Conservation (phyloP, 345 rosid genomes). For the Firmiana major region DNA sequence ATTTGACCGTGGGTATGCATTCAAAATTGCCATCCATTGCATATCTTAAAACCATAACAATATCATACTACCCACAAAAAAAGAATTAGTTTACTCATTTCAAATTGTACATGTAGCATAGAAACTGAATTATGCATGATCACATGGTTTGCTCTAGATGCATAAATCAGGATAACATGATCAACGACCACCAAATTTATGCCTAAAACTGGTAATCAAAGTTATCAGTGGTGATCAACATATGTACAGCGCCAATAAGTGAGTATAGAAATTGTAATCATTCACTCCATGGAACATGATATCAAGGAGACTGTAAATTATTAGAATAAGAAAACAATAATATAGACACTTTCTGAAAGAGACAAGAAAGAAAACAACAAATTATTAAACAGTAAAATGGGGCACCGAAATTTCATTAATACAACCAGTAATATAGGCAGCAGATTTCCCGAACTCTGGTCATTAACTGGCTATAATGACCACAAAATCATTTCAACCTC, state of each 20-base stretch:
- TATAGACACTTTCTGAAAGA: not conserved
- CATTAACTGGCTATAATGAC: not conserved
- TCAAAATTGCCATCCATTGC: not conserved
- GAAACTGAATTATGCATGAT: not conserved
- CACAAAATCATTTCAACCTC: not conserved
- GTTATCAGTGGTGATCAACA: not conserved
- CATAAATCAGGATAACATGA: not conserved
- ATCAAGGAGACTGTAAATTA: not conserved
- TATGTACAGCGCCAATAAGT: not conserved
- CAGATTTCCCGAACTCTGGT: not conserved
- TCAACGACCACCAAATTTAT: not conserved
- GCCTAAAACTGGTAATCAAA: not conserved
- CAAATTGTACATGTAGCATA: not conserved
- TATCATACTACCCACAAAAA: not conserved
- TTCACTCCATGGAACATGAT: not conserved
- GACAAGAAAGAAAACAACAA: not conserved
- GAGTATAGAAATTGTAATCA: not conserved
- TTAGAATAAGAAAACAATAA: not conserved
- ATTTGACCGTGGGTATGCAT: not conserved
- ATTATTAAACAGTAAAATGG: not conserved
- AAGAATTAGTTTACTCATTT: not conserved
- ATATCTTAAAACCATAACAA: not conserved
- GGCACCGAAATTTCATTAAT: not conserved
- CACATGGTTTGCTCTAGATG: not conserved
- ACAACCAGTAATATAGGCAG: not conserved